Percentiles rank a stretch among this genome's conserved stretches.
Evolutionary conservation across 2,329 filamentous ascomycete genomes (phyloP).

Genomic region (Fusarium sp.): DNA sequence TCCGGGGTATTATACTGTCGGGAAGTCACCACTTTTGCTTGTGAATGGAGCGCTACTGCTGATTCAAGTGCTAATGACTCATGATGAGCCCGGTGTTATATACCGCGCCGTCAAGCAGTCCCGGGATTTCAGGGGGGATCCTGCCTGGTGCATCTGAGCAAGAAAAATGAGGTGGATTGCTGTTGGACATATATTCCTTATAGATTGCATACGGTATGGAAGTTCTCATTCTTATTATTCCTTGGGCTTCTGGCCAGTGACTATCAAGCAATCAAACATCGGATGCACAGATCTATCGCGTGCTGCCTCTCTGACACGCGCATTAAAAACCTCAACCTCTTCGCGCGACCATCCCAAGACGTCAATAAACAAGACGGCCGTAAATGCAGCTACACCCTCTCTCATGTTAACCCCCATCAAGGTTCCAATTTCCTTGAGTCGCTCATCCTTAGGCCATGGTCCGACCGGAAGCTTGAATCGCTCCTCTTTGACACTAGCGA

Average conservation of each 20-base stretch:
- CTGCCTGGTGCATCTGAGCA: not conserved
- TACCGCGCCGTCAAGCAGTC: not conserved
- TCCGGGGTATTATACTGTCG: not conserved
- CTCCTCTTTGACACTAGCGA: slow-evolving; percentile 46
- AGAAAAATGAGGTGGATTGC: not conserved
- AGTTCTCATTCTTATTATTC: rapidly evolving
- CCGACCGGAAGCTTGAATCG: slow-evolving; percentile 50
- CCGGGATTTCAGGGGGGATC: not conserved
- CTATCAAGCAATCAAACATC: slow-evolving; percentile 44
- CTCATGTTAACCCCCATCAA: slow-evolving; percentile 50
- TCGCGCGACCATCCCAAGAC: slow-evolving; percentile 51
- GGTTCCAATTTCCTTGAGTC: slow-evolving; percentile 41
- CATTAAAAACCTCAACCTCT: slow-evolving; percentile 54
- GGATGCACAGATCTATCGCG: slow-evolving; percentile 44
- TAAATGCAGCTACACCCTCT: slow-evolving; percentile 52
- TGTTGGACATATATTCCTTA: rapidly evolving
- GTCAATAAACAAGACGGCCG: slow-evolving; percentile 49
- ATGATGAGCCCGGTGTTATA: not conserved
- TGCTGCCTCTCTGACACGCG: slow-evolving; percentile 33
- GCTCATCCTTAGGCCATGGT: slow-evolving; percentile 49
- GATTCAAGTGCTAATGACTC: not conserved
- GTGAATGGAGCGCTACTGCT: rapidly evolving
- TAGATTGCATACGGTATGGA: rapidly evolving
- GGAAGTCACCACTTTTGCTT: rapidly evolving
- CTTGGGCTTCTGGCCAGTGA: slow-evolving; percentile 44